phyloP scores from a whole-genome alignment of 2,329 filamentous ascomycete genomes.

The Tolypocladium ovalisporum region DNA sequence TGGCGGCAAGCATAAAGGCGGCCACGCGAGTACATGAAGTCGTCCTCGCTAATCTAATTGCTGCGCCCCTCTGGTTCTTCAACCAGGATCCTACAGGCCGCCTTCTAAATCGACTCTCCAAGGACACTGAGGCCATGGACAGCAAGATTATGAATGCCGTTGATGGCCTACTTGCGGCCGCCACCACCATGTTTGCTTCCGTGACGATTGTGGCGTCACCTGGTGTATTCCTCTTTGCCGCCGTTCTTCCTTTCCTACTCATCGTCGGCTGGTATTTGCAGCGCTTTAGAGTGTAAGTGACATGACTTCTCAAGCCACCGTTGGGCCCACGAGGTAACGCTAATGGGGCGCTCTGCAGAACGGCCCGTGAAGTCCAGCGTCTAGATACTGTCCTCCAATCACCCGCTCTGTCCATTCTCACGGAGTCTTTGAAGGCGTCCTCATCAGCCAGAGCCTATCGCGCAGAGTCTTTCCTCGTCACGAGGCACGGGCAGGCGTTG shows the following conservation, averaged over 20 bases:
- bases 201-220: background rate
- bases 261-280: background rate
- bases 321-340: background rate
- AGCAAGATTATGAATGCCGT: background rate
- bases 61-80: background rate
- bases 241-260: background rate
- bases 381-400: background rate
- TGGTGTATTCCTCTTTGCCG: background rate
- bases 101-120: background rate
- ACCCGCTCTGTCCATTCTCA: background rate
- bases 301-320: background rate
- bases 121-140: background rate
- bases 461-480: background rate
- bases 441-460: background rate
- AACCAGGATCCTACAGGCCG: background rate
- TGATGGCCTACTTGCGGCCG: background rate
- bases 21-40: background rate
- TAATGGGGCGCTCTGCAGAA: background rate
- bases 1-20: background rate
- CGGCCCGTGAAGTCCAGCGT: background rate
- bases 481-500: background rate
- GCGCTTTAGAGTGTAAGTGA: background rate
- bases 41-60: background rate
- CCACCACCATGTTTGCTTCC: background rate
- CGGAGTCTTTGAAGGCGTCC: background rate